Evolutionary conservation across 164 flowering plant species (phyloP), one percentile per base, ranked within the genome.

Genomic region (Amborella trichopoda): DNA sequence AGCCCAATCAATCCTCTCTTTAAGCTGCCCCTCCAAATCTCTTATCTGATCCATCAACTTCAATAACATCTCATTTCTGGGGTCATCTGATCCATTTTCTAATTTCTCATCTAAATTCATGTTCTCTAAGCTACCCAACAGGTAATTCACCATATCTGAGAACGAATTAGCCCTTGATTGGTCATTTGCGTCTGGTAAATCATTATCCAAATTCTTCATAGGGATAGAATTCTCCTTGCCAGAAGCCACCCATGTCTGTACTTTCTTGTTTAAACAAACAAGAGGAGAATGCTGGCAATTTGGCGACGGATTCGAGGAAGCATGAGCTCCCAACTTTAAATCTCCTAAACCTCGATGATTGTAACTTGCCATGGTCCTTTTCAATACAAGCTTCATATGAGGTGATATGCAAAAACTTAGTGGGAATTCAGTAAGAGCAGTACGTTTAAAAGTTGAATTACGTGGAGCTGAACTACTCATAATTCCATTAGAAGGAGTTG

Each of bases 1-100:
- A 2, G 99, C 99, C 99, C 99, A 93, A 18, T 88, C 99, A 53
- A 72, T 88, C 25, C 95, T 58, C 54, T 88, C 96, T 67, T 80
- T 77, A 36, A 79, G 76, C 47, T 82, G 95, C 43, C 36, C 78
- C 63, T 78, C 94, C 1, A 93, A 71, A 32, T 84, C 95, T 67
- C 76, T 76, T 28, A 88, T 68, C 67, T 84, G 89, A 61, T 79
- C 72, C 32, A 74, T 50, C 48, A 88, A 49, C 51, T 64, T 61
- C 14, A 78, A 40, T 28, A 85, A 57, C 71, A 73, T 66, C 61
- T 84, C 94, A 60, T 75, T 80, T 58, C 80, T 93, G 49, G 76
- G 80, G 49, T 76, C 83, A 28, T 71, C 68, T 0, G 65, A 44
- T 30, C 58, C 81, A 47, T 32, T 50, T 37, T 77, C 88, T 5